Base-by-base conservation (phyloP, 768 basidiomycete species). In the Tephrocybe sp. region DNA sequence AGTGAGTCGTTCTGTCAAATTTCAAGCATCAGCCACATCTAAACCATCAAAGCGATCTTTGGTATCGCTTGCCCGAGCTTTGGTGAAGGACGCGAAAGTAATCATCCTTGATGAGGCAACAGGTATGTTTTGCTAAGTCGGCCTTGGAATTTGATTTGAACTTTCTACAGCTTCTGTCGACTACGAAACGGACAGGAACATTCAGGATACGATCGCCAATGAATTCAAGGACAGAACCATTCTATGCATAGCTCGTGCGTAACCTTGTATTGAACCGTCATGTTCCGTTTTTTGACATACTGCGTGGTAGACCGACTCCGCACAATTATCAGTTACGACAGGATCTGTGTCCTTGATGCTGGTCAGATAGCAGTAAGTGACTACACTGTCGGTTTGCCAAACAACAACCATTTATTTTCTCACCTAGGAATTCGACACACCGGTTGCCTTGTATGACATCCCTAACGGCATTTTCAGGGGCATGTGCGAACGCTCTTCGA, bases 101-200 rank as follows among this genome's bases (percentile, higher is more conserved):
- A 83, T 95, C 43, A 83, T 97, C 40, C 74, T 98, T 10, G 94
- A 97, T 63, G 93, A 95, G 72, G 92, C 92, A 0, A 94, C 92
- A 43, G 85, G 82, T 47, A 36, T 34, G 22, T 32, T 38, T n/a
- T n/a, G n/a, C n/a, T n/a, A n/a, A n/a, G 17, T 45, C 39, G 20
- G 36, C 8, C 14, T 39, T 39, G 41, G 36, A 5, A 23, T n/a
- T 49, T 39, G 33, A 20, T 40, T 5, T 52, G 14, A 1, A 46
- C 22, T 23, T 36, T 5, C 30, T 43, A 34, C 44, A 80, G 89
- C 89, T n/a, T 89, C 87, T 10, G 89, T 93, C 23, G 91, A 93
- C 59, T 88, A 85, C 58, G 91, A 90, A 67, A 95, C 92, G 0
- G 94, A 97, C 70, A 73, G 83, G 51, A 90, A 89, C 65, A 93